Evolutionary conservation across 805 yeast species (phyloP).

Genomic region (Nakazawaea pomicola): DNA sequence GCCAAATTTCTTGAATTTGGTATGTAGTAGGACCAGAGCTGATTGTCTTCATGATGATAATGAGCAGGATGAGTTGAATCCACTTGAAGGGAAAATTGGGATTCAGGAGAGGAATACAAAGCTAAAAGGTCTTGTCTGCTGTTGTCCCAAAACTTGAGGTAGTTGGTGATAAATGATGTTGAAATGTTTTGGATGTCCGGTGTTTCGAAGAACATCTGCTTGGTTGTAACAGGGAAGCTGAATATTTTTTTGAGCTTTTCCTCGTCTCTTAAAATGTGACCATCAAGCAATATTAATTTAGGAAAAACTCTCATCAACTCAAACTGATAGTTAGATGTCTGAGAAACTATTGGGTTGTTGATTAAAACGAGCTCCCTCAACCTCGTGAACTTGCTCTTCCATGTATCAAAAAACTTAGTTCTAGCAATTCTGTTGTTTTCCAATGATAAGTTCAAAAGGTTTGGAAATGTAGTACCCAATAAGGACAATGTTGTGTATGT

Average conservation of each 20-base stretch:
- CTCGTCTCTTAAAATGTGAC: constrained; percentile 73
- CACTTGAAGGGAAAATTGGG: constrained; percentile 78
- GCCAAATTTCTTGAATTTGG: constrained; percentile 73
- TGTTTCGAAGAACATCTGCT: constrained; percentile 78
- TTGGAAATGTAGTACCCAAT: constrained; percentile 71
- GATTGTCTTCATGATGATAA: constrained; percentile 3
- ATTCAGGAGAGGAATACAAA: constrained; percentile 67
- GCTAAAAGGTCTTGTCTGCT: constrained; percentile 65
- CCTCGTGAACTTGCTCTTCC: constrained; percentile 70
- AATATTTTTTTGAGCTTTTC: constrained; percentile 45
- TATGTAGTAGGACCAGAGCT: constrained; percentile 61
- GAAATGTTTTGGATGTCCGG: constrained; percentile 63
- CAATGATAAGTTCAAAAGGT: constrained; percentile 71
- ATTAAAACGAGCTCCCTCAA: constrained; percentile 73
- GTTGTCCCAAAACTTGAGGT: constrained; percentile 75
- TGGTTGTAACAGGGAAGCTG: constrained; percentile 48
- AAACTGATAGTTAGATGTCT: constrained; percentile 39
- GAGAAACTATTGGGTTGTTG: constrained; percentile 67
- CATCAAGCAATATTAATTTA: constrained; percentile 72
- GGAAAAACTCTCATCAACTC: constrained; percentile 77
- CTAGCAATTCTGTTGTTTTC: constrained; percentile 66
- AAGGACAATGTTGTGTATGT: constrained; percentile 51
- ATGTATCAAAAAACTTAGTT: constrained; percentile 57
- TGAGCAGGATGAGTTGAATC: constrained; percentile 49
- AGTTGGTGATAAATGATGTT: constrained; percentile 74